These are phyloP conservation scores for Oxyria digyna DNA, from an alignment of 148 eudicot species.

Conservation along the genomic window DNA sequence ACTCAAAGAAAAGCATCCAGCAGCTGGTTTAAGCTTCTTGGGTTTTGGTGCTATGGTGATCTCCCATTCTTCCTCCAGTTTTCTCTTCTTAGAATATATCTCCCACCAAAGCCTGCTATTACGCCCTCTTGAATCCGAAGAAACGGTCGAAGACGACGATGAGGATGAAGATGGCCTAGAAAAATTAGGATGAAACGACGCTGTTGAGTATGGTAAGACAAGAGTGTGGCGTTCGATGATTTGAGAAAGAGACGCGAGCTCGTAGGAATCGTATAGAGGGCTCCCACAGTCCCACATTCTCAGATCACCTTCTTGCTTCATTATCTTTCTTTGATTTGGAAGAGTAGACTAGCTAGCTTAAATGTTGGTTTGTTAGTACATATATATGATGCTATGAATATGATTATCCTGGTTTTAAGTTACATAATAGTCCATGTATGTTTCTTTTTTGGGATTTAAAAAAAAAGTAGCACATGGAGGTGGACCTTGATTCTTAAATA, in stretches of 20 bases:
- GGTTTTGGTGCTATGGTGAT: not conserved
- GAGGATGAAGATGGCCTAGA: not conserved
- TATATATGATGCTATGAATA: too few species aligned
- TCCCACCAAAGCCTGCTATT: not conserved
- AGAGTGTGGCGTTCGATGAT: slow-evolving; percentile 22
- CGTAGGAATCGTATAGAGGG: slow-evolving; percentile 27
- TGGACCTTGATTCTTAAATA: not conserved
- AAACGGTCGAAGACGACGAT: not conserved
- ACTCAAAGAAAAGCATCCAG: not conserved
- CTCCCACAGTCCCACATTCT: slow-evolving; percentile 23
- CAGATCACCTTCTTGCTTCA: slow-evolving; percentile 1
- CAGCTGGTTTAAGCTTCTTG: not conserved
- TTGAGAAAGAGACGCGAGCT: slow-evolving; percentile 20
- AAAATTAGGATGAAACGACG: not conserved
- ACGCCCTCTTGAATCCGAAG: not conserved
- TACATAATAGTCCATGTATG: not conserved
- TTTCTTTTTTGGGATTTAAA: not conserved
- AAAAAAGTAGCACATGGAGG: not conserved
- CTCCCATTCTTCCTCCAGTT: not conserved
- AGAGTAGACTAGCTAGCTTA: too few species aligned
- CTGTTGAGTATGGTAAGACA: slow-evolving; percentile 8
- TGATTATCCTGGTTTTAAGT: not conserved
- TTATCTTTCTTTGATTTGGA: slow-evolving; percentile 10
- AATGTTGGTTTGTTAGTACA: too few species aligned
- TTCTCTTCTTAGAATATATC: not conserved